phyloP scores from a whole-genome alignment of 768 basidiomycete species.

The Rhizopogon rudus region DNA sequence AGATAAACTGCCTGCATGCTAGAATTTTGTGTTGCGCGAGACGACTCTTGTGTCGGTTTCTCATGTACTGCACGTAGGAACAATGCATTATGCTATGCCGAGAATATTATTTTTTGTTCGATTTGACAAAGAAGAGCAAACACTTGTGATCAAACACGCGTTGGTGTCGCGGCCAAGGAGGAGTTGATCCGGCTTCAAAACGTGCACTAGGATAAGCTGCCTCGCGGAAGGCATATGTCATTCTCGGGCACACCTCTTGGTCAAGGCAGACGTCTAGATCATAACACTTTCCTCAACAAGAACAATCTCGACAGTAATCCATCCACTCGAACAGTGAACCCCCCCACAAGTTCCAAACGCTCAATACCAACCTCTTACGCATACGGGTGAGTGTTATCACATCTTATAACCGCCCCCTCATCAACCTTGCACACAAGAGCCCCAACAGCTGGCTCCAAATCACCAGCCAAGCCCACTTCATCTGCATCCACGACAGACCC shows the following conservation, averaged over 20 bases:
- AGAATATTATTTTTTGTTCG: too few relatives aligned
- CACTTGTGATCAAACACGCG: too few relatives aligned
- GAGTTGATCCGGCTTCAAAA: too few relatives aligned
- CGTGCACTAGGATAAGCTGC: too few relatives aligned
- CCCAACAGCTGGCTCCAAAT: constrained; percentile 50
- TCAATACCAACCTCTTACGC: constrained; percentile 59
- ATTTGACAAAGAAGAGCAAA: too few relatives aligned
- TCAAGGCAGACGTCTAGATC: constrained; percentile 85
- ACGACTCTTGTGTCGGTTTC: too few relatives aligned
- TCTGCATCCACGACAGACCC: constrained; percentile 34
- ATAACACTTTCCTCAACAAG: constrained; percentile 71
- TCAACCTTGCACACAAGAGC: constrained; percentile 37
- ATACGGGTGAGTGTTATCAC: constrained; percentile 50
- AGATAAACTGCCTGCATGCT: constrained; percentile 35
- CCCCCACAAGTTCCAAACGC: constrained; percentile 33
- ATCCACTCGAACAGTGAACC: constrained; percentile 20
- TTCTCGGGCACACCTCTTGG: constrained; percentile 81
- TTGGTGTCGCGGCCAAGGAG: too few relatives aligned
- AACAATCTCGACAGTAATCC: constrained; percentile 21
- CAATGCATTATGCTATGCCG: too few relatives aligned
- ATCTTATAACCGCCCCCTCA: constrained; percentile 10
- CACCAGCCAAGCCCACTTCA: constrained; percentile 49
- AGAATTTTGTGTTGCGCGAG: not conserved
- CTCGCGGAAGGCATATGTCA: constrained; percentile 46
- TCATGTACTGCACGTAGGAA: too few relatives aligned